Base-by-base conservation (phyloP, 2,329 filamentous ascomycete species). In the Acrocalymma vagum region DNA sequence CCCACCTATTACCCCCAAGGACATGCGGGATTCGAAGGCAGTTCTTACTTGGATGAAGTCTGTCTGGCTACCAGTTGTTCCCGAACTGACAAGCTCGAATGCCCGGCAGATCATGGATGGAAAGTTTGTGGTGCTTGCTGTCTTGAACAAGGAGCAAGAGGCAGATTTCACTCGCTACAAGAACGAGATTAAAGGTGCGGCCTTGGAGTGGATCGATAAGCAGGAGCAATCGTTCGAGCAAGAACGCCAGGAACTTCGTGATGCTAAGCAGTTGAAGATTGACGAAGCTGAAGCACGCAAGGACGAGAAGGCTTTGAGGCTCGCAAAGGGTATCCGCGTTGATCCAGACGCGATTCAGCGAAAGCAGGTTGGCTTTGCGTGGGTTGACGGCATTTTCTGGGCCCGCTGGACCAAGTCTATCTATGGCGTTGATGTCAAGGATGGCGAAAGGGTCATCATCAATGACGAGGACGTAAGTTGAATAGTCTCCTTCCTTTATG, bases 351-450 rank as follows among this genome's bases (percentile, higher is more conserved):
- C 88, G 64, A 83, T 90, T 36, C 85, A 91, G 63, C 86, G 87
- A 57, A 95, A 93, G 69, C 88, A 95, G 65, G 91, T 97, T 27
- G 83, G 84, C 7, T 99, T 99, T 71, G 94, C 94, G 9, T 99
- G 94, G 94, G 90, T 97, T 9, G 94, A 99, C 66, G 91, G 92
- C 34, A 83, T 90, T 6, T 97, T 97, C 71, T 99, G 94, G 94
- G 92, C 97, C 71, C 83, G 93, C 48, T 99, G 94, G 94, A 84
- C 99, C 52, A 82, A 87, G 55, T 92, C 87, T n/a, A 96, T 93
- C 0, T 99, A 95, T 63, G 93, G 93, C 38, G 87, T 97, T 55
- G 88, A 95, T 58, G 85, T 94, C 21, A 78, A 77, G 47, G 85
- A 94, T 49, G 92, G 93, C 31, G 94, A 97, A 70, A 84, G 90